phyloP scores from a whole-genome alignment of 192 early-diverging fungal species.

The Coemansia sp. region DNA sequence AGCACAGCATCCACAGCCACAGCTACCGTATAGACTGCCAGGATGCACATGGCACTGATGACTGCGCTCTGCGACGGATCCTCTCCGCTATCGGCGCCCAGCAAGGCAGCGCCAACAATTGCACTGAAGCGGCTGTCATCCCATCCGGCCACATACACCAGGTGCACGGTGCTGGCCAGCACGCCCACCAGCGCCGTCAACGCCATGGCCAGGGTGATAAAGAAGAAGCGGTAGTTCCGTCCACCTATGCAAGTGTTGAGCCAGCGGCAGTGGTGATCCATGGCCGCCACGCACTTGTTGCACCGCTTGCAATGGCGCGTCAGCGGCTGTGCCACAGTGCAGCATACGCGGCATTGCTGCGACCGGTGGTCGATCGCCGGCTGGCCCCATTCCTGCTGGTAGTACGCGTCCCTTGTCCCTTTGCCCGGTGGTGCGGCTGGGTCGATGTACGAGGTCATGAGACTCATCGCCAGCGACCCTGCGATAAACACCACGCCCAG shows the following conservation, averaged over 20 bases:
- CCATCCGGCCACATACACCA: constrained; percentile 30
- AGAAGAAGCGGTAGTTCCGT: constrained; percentile 35
- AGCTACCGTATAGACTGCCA: constrained; percentile 25
- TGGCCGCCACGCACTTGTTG: constrained; percentile 46
- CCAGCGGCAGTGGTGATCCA: constrained; percentile 43
- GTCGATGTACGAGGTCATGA: constrained; percentile 26
- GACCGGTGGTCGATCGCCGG: constrained; percentile 33
- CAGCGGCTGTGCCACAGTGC: not conserved
- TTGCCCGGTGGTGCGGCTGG: constrained; percentile 10
- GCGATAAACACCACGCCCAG: constrained; percentile 1
- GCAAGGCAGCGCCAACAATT: not conserved
- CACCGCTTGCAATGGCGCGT: constrained; percentile 57
- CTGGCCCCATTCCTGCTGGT: constrained; percentile 32
- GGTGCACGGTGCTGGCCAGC: not conserved
- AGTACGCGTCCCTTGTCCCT: constrained; percentile 31
- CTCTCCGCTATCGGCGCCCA: constrained; percentile 6
- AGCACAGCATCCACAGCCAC: constrained; percentile 7
- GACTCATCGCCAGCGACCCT: constrained; percentile 12
- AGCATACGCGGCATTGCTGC: constrained; percentile 43
- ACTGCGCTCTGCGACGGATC: not conserved
- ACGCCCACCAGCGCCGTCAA: constrained; percentile 16
- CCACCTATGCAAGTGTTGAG: constrained; percentile 42
- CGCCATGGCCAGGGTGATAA: constrained; percentile 17
- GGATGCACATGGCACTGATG: constrained; percentile 11
- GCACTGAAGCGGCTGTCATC: constrained; percentile 11